Evolutionary conservation across 2,329 filamentous ascomycete species (phyloP).

Genomic region (Aureobasidium musti): DNA sequence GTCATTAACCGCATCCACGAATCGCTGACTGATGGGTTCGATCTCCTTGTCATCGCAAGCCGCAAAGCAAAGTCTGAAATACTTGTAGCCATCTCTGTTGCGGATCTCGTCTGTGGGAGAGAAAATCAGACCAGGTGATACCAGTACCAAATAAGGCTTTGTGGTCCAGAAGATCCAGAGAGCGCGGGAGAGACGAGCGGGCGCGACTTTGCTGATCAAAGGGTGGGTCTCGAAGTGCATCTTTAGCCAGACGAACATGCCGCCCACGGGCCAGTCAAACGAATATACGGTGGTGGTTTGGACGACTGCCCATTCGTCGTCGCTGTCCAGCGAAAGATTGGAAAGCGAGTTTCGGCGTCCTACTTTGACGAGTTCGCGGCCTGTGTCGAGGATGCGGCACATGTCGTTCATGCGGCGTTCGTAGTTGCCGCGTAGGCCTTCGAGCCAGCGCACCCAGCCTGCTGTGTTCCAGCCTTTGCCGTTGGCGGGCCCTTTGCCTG

Average conservation of each 20-base stretch:
- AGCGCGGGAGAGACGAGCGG: constrained; percentile 60
- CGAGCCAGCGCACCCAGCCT: constrained; percentile 91
- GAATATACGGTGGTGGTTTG: constrained; percentile 72
- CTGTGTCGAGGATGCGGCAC: constrained; percentile 70
- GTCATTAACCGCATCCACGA: constrained; percentile 67
- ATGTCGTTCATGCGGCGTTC: constrained; percentile 81
- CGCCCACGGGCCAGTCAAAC: constrained; percentile 78
- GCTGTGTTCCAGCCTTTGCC: constrained; percentile 71
- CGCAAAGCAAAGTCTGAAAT: constrained; percentile 79
- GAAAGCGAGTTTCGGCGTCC: constrained; percentile 48
- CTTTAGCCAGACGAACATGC: constrained; percentile 89
- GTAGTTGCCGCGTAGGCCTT: constrained; percentile 78
- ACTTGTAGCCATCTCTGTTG: constrained; percentile 65
- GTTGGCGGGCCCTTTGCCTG: constrained; percentile 50
- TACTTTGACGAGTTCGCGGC: constrained; percentile 65
- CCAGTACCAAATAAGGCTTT: constrained; percentile 69
- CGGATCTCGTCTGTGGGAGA: constrained; percentile 63
- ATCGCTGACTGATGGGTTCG: constrained; percentile 60
- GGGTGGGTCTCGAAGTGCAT: constrained; percentile 73
- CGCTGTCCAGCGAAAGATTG: constrained; percentile 39
- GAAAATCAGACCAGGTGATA: constrained; percentile 73
- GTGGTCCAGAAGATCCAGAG: constrained; percentile 71
- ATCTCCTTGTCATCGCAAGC: constrained; percentile 75
- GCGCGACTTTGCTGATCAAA: constrained; percentile 58
- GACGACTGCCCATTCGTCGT: constrained; percentile 71